Percentiles rank a stretch among this genome's conserved stretches.
Conservation (phyloP, 2,329 filamentous ascomycete species). For the Nemania sp. region DNA sequence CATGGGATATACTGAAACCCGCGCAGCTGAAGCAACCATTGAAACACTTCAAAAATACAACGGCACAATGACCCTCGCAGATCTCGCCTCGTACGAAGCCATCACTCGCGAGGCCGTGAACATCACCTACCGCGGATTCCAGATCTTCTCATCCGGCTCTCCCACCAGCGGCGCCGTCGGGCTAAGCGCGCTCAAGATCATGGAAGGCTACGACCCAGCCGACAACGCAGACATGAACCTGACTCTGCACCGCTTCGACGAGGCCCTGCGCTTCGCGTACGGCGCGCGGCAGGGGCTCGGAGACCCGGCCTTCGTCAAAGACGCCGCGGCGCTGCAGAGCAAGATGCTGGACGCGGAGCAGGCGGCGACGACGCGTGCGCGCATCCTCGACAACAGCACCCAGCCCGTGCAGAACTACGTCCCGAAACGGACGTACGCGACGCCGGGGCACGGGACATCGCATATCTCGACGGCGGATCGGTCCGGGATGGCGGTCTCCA, state of each 20-base stretch:
- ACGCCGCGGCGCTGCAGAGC: conserved; percentile 65
- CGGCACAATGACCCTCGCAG: conserved; percentile 68
- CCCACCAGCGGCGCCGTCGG: conserved; percentile 79
- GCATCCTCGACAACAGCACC: conserved; percentile 73
- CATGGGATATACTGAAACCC: conserved; percentile 21
- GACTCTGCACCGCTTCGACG: conserved; percentile 79
- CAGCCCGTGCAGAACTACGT: conserved; percentile 73
- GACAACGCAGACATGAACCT: conserved; percentile 61
- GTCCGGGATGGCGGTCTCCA: conserved; percentile 73
- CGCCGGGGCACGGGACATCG: conserved; percentile 73
- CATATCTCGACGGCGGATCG: conserved; percentile 74
- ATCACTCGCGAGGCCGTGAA: conserved; percentile 63
- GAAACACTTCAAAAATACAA: conserved; percentile 67
- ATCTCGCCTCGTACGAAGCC: conserved; percentile 64
- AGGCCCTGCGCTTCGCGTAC: conserved; percentile 89
- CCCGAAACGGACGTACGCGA: conserved; percentile 64
- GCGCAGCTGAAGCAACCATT: conserved; percentile 69
- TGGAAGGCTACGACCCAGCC: conserved; percentile 71
- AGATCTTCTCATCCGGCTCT: conserved; percentile 69
- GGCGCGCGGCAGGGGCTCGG: conserved; percentile 77
- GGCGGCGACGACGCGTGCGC: conserved; percentile 61
- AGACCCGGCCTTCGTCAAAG: conserved; percentile 74
- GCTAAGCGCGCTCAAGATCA: conserved; percentile 76
- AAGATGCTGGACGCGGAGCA: conserved; percentile 66
- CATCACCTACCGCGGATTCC: conserved; percentile 70